Percentiles rank a stretch among this genome's conserved stretches.
Evolutionary conservation across 345 rosid genomes (phyloP).

Genomic region (Ceriops tagal): DNA sequence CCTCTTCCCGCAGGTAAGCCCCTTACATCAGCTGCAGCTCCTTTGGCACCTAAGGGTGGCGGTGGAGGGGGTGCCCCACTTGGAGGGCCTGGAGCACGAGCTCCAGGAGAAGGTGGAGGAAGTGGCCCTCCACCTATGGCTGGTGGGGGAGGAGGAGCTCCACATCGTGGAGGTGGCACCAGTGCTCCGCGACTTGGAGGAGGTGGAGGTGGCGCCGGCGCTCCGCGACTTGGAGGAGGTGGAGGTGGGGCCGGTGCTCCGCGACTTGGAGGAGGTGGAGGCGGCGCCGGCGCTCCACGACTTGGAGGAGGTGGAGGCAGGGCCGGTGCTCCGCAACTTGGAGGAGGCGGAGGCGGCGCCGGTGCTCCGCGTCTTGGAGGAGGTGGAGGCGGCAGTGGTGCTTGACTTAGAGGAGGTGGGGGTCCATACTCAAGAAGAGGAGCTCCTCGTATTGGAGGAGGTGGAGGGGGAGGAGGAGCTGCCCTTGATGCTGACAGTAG

Average conservation of each 20-base stretch:
- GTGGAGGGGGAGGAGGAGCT: slow-evolving; percentile 28
- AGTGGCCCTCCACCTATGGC: slow-evolving; percentile 29
- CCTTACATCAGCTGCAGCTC: slow-evolving; percentile 40
- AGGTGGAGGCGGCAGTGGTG: slow-evolving; percentile 13
- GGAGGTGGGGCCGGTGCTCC: slow-evolving; percentile 28
- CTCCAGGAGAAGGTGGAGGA: slow-evolving; percentile 71
- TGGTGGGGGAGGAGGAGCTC: slow-evolving; percentile 27
- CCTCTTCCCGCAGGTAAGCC: slow-evolving; percentile 57
- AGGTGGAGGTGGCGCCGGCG: slow-evolving; percentile 3
- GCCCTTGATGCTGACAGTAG: slow-evolving; percentile 6
- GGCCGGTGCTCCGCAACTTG: not conserved
- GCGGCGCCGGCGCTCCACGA: not conserved
- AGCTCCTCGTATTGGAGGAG: slow-evolving; percentile 1
- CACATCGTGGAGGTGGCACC: slow-evolving; percentile 14
- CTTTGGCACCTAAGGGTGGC: slow-evolving; percentile 56
- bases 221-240: slow-evolving; percentile 13
- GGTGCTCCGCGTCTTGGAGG: slow-evolving; percentile 22
- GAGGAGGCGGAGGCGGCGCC: slow-evolving; percentile 29
- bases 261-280: slow-evolving; percentile 21
- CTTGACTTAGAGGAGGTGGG: slow-evolving; percentile 13
- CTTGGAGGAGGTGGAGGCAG: slow-evolving; percentile 21
- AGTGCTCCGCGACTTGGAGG: slow-evolving; percentile 17
- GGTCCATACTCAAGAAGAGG: slow-evolving; percentile 26
- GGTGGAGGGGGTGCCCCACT: slow-evolving; percentile 77
- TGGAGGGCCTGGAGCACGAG: slow-evolving; percentile 50